Percentiles rank a stretch among this genome's conserved stretches.
phyloP scores from a whole-genome alignment of 2,329 filamentous ascomycete species.

The Stagonosporopsis chrysanthemi region DNA sequence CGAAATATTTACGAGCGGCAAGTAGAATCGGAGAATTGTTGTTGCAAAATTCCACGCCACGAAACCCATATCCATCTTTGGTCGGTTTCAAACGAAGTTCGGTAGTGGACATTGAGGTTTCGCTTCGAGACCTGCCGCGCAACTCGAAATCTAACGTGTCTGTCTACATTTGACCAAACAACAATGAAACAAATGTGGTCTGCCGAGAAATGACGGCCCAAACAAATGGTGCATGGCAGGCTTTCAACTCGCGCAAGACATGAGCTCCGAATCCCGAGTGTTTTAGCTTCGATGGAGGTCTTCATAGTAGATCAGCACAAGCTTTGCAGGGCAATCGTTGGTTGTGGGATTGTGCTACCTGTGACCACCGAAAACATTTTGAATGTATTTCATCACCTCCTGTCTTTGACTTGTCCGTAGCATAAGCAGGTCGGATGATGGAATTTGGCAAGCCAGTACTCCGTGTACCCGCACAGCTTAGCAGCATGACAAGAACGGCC shows the following conservation, averaged over 20 bases:
- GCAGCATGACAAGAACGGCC: not conserved
- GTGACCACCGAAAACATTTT: too few relatives aligned
- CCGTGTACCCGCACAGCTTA: not conserved
- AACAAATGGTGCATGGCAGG: not conserved
- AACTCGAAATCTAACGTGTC: constrained; percentile 4
- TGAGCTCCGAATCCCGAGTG: too few relatives aligned
- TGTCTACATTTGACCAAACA: not conserved
- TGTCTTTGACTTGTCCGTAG: not conserved
- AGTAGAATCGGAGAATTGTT: not conserved
- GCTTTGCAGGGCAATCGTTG: not conserved
- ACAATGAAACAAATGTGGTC: not conserved
- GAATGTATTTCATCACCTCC: not conserved
- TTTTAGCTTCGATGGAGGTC: not conserved
- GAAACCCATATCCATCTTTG: not conserved
- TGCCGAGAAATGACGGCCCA: not conserved
- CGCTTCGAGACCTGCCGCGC: not conserved
- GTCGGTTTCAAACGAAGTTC: not conserved
- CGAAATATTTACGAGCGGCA: not conserved
- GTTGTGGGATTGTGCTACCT: too few relatives aligned
- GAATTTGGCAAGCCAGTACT: not conserved
- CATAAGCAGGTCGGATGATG: too few relatives aligned
- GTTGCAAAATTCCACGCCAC: not conserved
- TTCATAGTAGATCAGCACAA: not conserved
- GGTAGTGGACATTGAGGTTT: not conserved
- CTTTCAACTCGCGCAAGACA: too few relatives aligned